Base-by-base conservation (phyloP, 192 early-diverging fungal genomes). In the Umbelopsis ramanniana region DNA sequence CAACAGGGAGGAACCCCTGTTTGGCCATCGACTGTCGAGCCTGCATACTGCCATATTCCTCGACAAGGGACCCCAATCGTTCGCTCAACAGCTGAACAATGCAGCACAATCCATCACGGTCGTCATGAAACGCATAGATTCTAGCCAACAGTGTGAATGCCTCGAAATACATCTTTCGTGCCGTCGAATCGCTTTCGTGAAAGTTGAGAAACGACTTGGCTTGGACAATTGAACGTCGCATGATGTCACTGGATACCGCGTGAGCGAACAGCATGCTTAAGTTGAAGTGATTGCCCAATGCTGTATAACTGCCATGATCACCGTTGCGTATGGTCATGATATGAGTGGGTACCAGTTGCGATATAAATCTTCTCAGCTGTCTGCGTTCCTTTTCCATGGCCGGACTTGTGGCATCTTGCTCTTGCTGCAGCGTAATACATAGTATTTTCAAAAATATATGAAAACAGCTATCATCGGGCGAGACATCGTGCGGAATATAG, bases 191-290 rank as follows among this genome's bases (percentile, higher is more conserved):
- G 24, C 71, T 72, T 4, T 72, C 71, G 22, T 53, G 22, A 23
- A 72, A 72, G 12, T 72, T 72, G 5, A 72, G 43, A 53, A 72
- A 72, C 53, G 71, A 57, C 15, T 72, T 60, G n/a, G 55, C 55
- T 12, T 72, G 71, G 3, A 46, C 40, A 8, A 72, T 53, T 6
- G 71, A 53, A 4, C 54, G 50, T 46, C 43, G n/a, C 21, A 38
- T 23, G 29, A 72, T 57, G 17, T 46, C 40, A 38, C 47, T 35
- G 12, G 52, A 55, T 0, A 72, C 45, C 1, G 43, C 71, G 38
- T 72, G 71, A 15, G 71, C 54, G 53, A 72, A 60, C 22, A 72
- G 54, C 45, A 72, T 57, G 14, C 37, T 57, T 6, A 72, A 29
- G 38, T 72, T 72, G 23, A 43, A 72, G 45, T 72, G 71, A 23